Conservation (phyloP, 2,329 filamentous ascomycete genomes). For the Talaromyces rugulosus region DNA sequence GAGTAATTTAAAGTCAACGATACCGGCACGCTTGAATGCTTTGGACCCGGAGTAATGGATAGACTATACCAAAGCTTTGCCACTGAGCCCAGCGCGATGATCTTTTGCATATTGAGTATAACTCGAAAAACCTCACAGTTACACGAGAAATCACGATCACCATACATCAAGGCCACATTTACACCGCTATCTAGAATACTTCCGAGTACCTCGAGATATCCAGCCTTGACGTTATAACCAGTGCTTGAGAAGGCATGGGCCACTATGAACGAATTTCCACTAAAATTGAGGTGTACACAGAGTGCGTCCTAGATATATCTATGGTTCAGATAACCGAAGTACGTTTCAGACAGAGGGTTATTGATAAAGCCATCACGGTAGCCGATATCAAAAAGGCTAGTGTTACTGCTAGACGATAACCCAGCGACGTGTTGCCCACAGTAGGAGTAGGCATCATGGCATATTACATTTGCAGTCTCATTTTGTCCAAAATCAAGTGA, state of each 20-base stretch:
- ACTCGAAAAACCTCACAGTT: conserved; percentile 54
- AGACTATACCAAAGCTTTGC: no score
- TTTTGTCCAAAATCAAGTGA: conserved; percentile 43
- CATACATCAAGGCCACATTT: conserved; percentile 55
- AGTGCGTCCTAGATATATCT: conserved; percentile 54
- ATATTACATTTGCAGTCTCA: conserved; percentile 44
- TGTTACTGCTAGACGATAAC: conserved; percentile 32
- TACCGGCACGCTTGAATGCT: conserved; percentile 45
- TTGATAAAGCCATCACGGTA: conserved; percentile 35
- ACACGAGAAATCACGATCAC: conserved; percentile 55
- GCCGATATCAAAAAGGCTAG: conserved; percentile 56
- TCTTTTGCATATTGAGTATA: conserved; percentile 23
- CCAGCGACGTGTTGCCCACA: conserved; percentile 44
- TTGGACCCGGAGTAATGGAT: conserved; percentile 17
- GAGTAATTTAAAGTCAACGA: conserved; percentile 44
- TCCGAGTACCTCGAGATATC: conserved; percentile 29
- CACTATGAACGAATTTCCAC: conserved; percentile 42
- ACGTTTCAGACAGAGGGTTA: conserved; percentile 51
- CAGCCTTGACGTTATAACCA: conserved; percentile 47
- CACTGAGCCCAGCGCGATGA: no score
- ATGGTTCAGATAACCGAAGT: conserved; percentile 56
- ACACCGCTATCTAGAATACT: conserved; percentile 55
- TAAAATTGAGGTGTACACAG: conserved; percentile 59
- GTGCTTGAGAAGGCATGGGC: conserved; percentile 42
- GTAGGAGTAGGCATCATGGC: conserved; percentile 41